A percentile compares a stretch with the other conserved stretches of the same genome.
These are phyloP conservation scores for Cryphonectria parasitica DNA, from an alignment of 2,329 filamentous ascomycete genomes.

Conservation along the genomic window DNA sequence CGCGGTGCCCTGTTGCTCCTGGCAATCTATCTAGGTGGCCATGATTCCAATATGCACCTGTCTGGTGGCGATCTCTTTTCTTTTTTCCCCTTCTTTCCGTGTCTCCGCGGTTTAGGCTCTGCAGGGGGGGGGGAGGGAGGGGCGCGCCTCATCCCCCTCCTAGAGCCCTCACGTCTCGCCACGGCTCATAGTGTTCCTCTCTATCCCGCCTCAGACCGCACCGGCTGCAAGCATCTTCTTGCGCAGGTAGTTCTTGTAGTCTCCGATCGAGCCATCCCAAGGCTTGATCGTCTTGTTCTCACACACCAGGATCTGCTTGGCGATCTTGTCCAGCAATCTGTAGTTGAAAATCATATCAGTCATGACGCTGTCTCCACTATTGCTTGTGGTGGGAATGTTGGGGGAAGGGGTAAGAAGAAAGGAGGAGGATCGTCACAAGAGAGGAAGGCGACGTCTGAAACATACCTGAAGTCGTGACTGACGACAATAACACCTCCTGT, in stretches of 20 bases:
- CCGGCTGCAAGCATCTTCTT: slow-evolving; percentile 97
- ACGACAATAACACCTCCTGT: slow-evolving; percentile 97
- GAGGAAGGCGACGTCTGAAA: slow-evolving; percentile 22
- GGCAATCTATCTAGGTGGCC: slow-evolving; percentile 31
- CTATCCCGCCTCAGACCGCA: slow-evolving; percentile 67
- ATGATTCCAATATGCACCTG: slow-evolving; percentile 15
- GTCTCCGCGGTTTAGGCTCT: background rate
- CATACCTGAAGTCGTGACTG: slow-evolving; percentile 97
- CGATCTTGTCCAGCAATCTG: slow-evolving; percentile 97
- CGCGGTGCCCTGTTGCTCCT: background rate
- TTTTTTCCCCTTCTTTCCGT: background rate
- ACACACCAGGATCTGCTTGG: slow-evolving; percentile 99
- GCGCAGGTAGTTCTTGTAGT: slow-evolving; percentile 97
- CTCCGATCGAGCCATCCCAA: slow-evolving; percentile 88
- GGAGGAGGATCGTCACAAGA: background rate
- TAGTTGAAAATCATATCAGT: slow-evolving; percentile 15
- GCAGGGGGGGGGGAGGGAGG: background rate
- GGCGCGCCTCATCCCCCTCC: background rate
- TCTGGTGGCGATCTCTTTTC: slow-evolving; percentile 31
- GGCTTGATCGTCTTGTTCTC: slow-evolving; percentile 92
- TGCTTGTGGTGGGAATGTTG: background rate
- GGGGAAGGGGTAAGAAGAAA: background rate
- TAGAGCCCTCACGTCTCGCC: slow-evolving; percentile 24
- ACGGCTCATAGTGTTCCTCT: slow-evolving; percentile 27
- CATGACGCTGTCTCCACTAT: background rate